Conservation (phyloP, 331 rosid genomes). For the Arachis monticola region DNA sequence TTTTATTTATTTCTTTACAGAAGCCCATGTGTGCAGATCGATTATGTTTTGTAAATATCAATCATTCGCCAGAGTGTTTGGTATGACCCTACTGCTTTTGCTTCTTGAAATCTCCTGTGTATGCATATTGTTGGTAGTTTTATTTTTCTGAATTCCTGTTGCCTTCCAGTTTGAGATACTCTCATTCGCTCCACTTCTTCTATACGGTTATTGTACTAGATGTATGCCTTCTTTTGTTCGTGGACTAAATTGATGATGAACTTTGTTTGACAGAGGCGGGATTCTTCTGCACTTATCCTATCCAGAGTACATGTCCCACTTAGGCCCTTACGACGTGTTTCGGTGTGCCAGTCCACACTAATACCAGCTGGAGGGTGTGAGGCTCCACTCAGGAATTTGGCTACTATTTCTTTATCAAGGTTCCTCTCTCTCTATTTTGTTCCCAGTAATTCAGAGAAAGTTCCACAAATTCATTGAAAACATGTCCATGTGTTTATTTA, state of each 20-base stretch:
- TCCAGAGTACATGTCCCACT: constrained; percentile 52
- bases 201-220: not conserved
- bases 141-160: not conserved
- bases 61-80: constrained; percentile 52
- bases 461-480: constrained; percentile 29
- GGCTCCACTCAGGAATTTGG: constrained; percentile 58
- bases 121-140: constrained; percentile 2
- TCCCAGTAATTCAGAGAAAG: constrained; percentile 8
- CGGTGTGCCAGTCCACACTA: constrained; percentile 61
- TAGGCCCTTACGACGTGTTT: constrained; percentile 52
- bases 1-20: constrained; percentile 41
- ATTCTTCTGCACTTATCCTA: constrained; percentile 56
- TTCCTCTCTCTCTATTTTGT: constrained; percentile 30
- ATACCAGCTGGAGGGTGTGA: constrained; percentile 70
- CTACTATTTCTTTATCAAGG: constrained; percentile 72
- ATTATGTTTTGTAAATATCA: constrained; percentile 50
- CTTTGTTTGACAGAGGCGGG: constrained; percentile 48
- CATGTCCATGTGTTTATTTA: not conserved
- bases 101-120: constrained; percentile 21
- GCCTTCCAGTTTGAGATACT: constrained; percentile 4
- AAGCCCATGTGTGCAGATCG: constrained; percentile 44
- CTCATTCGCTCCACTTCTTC: not conserved
- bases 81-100: constrained; percentile 49
- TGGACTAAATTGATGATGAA: constrained; percentile 36
- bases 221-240: not conserved